Percentiles rank a stretch among this genome's conserved stretches.
These are phyloP conservation scores for Cutaneotrichosporon sp. DNA, from an alignment of 1,284 basidiomycete genomes.

Conservation along the genomic window DNA sequence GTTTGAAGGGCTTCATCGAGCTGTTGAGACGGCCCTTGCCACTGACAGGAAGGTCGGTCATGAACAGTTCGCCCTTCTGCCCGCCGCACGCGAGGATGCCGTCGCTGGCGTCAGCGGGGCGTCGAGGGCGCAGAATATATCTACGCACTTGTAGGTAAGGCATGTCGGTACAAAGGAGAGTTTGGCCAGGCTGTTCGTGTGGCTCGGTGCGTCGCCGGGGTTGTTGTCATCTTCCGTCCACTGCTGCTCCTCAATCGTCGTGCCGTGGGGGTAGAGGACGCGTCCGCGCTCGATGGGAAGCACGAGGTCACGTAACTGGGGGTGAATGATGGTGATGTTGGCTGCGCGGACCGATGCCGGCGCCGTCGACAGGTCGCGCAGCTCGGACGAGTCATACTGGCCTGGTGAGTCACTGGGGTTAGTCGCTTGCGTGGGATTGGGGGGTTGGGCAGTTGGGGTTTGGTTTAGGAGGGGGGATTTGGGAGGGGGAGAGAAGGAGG, in stretches of 20 bases:
- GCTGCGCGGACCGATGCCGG: constrained; percentile 39
- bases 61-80: constrained; percentile 50
- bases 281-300: constrained; percentile 39
- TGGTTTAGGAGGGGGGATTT: too few relatives aligned
- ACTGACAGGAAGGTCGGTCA: constrained; percentile 27
- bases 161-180: constrained; percentile 47
- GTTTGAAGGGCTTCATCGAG: constrained; percentile 32
- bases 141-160: constrained; percentile 43
- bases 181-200: constrained; percentile 28
- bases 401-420: constrained; percentile 5
- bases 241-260: constrained; percentile 34
- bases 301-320: constrained; percentile 51
- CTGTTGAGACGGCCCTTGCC: constrained; percentile 6
- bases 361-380: constrained; percentile 40
- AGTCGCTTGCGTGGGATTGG: background rate
- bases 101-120: constrained; percentile 25
- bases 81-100: constrained; percentile 50
- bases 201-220: background rate
- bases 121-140: background rate
- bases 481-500: too few relatives aligned
- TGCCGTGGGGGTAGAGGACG: constrained; percentile 44
- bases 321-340: constrained; percentile 49
- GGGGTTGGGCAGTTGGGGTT: too few relatives aligned
- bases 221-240: constrained; percentile 26
- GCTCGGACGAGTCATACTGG: constrained; percentile 32